These are phyloP conservation scores for Suillus lakei DNA, from an alignment of 768 basidiomycete species.

Conservation along the genomic window DNA sequence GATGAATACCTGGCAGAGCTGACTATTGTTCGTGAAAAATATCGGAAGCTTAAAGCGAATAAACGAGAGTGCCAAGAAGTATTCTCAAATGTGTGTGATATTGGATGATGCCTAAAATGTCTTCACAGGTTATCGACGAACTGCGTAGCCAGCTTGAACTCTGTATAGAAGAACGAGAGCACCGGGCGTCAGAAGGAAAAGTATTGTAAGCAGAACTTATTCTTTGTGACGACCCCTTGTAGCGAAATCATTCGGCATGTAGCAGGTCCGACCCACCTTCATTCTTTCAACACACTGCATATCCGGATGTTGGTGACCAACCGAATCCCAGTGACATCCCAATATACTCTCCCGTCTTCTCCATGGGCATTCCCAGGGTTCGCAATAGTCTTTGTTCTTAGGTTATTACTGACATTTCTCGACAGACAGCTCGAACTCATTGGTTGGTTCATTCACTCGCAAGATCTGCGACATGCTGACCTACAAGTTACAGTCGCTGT, in stretches of 20 bases:
- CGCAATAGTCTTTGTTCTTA: neutral
- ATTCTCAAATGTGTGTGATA: constrained; percentile 11
- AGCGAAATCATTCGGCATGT: neutral
- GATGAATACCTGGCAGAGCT: constrained; percentile 14
- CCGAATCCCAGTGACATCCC: neutral
- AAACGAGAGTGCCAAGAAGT: constrained; percentile 22
- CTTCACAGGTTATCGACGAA: constrained; percentile 21
- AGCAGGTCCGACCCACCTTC: constrained; percentile 1
- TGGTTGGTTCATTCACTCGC: neutral
- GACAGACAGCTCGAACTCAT: constrained; percentile 2
- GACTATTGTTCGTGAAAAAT: constrained; percentile 22
- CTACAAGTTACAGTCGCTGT: neutral
- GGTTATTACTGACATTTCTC: neutral
- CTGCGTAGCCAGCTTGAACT: constrained; percentile 24
- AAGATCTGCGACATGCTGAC: neutral
- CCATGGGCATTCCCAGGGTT: constrained; percentile 3
- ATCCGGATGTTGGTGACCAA: constrained; percentile 20
- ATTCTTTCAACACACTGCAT: constrained; percentile 12
- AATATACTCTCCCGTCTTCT: neutral
- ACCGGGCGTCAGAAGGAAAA: constrained; percentile 14
- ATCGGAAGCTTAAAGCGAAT: constrained; percentile 23
- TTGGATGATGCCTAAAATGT: neutral
- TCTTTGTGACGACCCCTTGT: neutral
- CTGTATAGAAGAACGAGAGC: constrained; percentile 25
- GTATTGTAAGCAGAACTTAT: neutral